Evolutionary conservation across 2,329 filamentous ascomycete genomes (phyloP), one percentile per base, ranked within the genome.

Genomic region (Diaporthe destruens): DNA sequence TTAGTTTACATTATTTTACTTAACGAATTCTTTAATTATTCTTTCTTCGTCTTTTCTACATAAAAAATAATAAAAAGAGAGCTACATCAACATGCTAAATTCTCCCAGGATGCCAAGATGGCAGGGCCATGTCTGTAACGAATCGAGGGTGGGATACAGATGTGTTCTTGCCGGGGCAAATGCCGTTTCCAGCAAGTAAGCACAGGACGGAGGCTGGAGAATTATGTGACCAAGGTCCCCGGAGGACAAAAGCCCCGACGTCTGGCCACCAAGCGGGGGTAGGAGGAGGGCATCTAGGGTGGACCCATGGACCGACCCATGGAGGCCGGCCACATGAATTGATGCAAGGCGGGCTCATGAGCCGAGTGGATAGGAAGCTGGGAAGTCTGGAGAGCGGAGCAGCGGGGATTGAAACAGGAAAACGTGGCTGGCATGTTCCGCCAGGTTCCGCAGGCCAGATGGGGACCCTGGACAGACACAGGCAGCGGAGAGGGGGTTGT

Each of bases 351-450:
- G 61, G 61, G 61, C 47, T 53, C 20, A 53, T 29, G n/a, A 66
- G 61, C 61, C 47, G 61, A 53, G 61, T 66, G 61, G 61, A 66
- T 53, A 47, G 47, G 36, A 32, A 66, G n/a, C 47, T 53, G 47
- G 18, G 25, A 29, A 18, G 23, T 32, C 39, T 34, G 59, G 42
- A 23, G 42, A 61, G 59, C n/a, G 42, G 59, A 11, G 44, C 44
- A 63, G 29, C 47, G n/a, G 42, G 42, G 51, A 44, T 51, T 65
- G 42, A 51, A 65, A 65, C 61, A n/a, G 51, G n/a, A 51, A 42
- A 44, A 44, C 25, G 47, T 63, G 57, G 57, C 39, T 25, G 18
- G 20, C 7, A 47, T 47, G 6, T 6, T n/a, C 42, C 23, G 39
- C 57, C 7, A 47, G 47, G 6, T 6, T n/a, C 42, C 23, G 39